Percentiles rank a stretch among this genome's conserved stretches.
Evolutionary conservation across 2,329 filamentous ascomycete genomes (phyloP).

Genomic region (Fusarium cyanostomum): DNA sequence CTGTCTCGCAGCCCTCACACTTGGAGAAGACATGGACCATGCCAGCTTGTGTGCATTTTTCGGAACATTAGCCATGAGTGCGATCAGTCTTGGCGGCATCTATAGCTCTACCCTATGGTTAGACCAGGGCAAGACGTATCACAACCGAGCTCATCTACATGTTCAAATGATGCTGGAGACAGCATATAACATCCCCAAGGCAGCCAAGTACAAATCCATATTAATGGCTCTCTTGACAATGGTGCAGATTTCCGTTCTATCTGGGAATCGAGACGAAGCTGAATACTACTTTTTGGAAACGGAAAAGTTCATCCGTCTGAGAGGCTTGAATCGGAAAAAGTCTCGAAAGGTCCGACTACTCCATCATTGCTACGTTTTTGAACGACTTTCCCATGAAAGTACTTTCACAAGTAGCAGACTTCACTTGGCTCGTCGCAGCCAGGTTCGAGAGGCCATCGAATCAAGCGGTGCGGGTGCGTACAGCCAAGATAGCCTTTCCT

Average conservation of each 20-base stretch:
- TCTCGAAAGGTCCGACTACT: slow-evolving; percentile 27
- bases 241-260: slow-evolving; percentile 20
- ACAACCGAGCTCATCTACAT: slow-evolving; percentile 12
- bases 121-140: slow-evolving; percentile 16
- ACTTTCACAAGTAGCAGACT: slow-evolving; percentile 8
- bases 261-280: slow-evolving; percentile 16
- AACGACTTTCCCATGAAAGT: slow-evolving; percentile 20
- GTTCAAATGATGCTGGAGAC: slow-evolving; percentile 10
- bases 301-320: slow-evolving; percentile 28
- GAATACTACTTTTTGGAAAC: slow-evolving; percentile 34
- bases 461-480: slow-evolving; percentile 17
- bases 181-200: slow-evolving; percentile 25
- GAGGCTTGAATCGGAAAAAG: slow-evolving; percentile 21
- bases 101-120: slow-evolving; percentile 12
- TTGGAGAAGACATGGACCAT: slow-evolving; percentile 24
- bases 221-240: slow-evolving; percentile 32
- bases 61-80: slow-evolving; percentile 27
- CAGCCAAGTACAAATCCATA: slow-evolving; percentile 30
- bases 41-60: slow-evolving; percentile 30
- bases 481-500: slow-evolving; percentile 18
- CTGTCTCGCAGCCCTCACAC: slow-evolving; percentile 19
- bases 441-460: slow-evolving; percentile 24
- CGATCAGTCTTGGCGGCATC: slow-evolving; percentile 22
- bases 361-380: slow-evolving; percentile 30
- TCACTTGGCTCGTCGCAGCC: slow-evolving; percentile 11